Percentiles rank a stretch among this genome's conserved stretches.
Evolutionary conservation across 768 basidiomycete species (phyloP).

Genomic region (Leccinum boreale): DNA sequence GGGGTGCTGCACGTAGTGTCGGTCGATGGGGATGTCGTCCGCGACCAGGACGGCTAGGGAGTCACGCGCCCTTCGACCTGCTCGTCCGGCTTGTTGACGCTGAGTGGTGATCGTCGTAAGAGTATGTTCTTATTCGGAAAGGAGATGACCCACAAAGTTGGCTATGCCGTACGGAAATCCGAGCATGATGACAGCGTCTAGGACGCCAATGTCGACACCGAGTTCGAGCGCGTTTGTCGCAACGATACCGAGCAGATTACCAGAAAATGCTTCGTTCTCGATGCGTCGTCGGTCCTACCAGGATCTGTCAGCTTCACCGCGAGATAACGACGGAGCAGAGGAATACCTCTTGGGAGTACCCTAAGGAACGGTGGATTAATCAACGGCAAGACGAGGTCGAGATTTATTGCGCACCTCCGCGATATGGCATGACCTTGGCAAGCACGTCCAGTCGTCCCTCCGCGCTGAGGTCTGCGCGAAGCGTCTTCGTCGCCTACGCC

Average conservation of each 20-base stretch:
- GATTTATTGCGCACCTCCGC: constrained; percentile 58
- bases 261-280: constrained; percentile 84
- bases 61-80: constrained; percentile 77
- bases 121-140: background rate
- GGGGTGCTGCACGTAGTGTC: constrained; percentile 69
- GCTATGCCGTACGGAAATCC: constrained; percentile 80
- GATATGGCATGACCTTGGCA: constrained; percentile 73
- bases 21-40: constrained; percentile 67
- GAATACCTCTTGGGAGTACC: constrained; percentile 68
- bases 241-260: constrained; percentile 78
- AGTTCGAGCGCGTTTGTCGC: constrained; percentile 91
- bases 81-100: constrained; percentile 89
- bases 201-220: constrained; percentile 85
- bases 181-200: constrained; percentile 87
- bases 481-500: constrained; percentile 71
- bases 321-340: background rate
- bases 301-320: background rate
- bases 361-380: constrained; percentile 30
- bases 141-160: constrained; percentile 59
- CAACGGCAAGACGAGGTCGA: background rate
- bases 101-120: constrained; percentile 24
- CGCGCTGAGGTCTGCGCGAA: constrained; percentile 65
- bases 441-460: constrained; percentile 79
- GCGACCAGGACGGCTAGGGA: constrained; percentile 73
- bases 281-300: constrained; percentile 75